Conservation (phyloP, 1,284 basidiomycete genomes). For the Pseudozyma thailandica region DNA sequence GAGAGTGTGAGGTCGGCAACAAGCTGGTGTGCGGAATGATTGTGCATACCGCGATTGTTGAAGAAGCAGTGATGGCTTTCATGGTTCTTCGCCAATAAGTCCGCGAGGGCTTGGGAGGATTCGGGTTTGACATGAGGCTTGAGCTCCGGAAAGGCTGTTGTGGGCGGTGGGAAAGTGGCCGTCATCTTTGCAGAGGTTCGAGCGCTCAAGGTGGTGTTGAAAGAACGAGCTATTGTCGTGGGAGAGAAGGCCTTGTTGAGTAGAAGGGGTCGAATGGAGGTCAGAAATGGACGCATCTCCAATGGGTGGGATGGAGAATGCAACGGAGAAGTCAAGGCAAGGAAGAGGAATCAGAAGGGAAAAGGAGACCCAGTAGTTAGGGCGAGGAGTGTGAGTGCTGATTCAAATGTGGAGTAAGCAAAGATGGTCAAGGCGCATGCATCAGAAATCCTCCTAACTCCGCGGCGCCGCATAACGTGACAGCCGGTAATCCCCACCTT, state of each 20-base stretch:
- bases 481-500: not conserved
- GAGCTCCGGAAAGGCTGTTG: conserved; percentile 14
- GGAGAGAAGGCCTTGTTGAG: no score
- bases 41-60: conserved; percentile 51
- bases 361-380: no score
- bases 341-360: not conserved
- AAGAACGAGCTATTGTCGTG: not conserved
- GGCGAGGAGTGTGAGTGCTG: not conserved
- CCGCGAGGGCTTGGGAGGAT: not conserved
- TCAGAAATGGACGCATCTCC: not conserved
- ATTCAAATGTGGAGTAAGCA: not conserved
- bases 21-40: conserved; percentile 47
- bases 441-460: not conserved
- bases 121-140: not conserved
- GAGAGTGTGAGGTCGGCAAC: conserved; percentile 38
- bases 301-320: not conserved
- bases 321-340: not conserved
- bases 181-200: conserved; percentile 3
- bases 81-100: conserved; percentile 31
- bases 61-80: conserved; percentile 48
- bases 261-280: not conserved
- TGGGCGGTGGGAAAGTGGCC: not conserved
- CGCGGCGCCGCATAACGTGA: not conserved
- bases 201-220: not conserved
- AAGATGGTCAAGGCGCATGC: not conserved